Conservation (phyloP, 2,329 filamentous ascomycete genomes). For the Teratosphaeria zuluensis region DNA sequence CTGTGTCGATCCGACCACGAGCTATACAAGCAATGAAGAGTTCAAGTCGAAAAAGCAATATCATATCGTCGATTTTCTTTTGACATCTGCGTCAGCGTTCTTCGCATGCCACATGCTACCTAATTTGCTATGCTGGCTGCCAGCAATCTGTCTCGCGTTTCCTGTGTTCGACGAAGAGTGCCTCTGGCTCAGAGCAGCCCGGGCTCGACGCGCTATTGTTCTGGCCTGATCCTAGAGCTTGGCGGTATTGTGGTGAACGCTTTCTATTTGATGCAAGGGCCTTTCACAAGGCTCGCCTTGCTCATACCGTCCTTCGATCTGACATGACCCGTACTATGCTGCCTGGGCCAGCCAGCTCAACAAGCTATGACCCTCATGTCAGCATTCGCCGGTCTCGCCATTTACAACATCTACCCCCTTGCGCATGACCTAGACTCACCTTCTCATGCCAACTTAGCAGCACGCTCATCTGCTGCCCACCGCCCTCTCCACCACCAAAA, state of each 20-base stretch:
- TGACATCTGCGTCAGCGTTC: not conserved
- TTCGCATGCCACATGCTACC: not conserved
- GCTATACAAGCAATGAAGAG: not conserved
- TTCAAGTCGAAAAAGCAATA: not conserved
- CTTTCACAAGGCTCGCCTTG: not conserved
- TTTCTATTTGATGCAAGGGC: not conserved
- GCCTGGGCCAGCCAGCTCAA: slow-evolving; percentile 84
- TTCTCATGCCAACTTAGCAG: slow-evolving; percentile 98
- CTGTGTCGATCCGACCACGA: too few species aligned
- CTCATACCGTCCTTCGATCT: slow-evolving; percentile 80
- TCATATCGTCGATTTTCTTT: not conserved
- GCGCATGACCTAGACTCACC: slow-evolving; percentile 24
- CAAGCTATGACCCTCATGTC: slow-evolving; percentile 43
- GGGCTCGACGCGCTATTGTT: not conserved
- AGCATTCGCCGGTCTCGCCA: slow-evolving; percentile 5
- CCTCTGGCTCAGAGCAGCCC: not conserved
- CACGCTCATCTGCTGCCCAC: slow-evolving; percentile 89
- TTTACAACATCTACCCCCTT: not conserved
- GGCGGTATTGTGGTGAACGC: not conserved
- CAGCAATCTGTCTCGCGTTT: not conserved
- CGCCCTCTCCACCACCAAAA: slow-evolving; percentile 53
- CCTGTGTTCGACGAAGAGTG: not conserved
- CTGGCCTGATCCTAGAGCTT: not conserved
- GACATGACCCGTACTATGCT: slow-evolving; percentile 90
- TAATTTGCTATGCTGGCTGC: not conserved